Base-by-base conservation (phyloP, 352 stramenopile genomes). In the Globisporangium canariense region DNA sequence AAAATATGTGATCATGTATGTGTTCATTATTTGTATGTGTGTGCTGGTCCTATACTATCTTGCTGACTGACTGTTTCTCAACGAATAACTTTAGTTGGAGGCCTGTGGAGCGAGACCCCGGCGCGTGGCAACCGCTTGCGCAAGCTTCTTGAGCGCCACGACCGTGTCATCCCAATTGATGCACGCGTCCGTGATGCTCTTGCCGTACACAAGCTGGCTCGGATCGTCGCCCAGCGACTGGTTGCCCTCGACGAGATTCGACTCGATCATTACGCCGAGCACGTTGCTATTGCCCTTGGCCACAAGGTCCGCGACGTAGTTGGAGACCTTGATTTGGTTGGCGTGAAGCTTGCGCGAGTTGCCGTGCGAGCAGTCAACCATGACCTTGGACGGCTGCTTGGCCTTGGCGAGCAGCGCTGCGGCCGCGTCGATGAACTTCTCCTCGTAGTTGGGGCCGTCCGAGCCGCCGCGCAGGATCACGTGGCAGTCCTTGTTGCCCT, bases 311-410 rank as follows among this genome's bases (percentile, higher is more conserved):
- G 80, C 78, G 18, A 96, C 34, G 73, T 94, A 89, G 49, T 65
- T 75, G 18, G 81, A 70, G 34, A 96, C 88, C 62, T 91, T 89
- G 49, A 84, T 69, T 67, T 96, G 88, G 75, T 96, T 96, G 32
- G 74, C 64, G 73, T 94, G 87, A 52, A 86, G 62, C 78, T 96
- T 97, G 70, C 78, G 81, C 68, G 85, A 94, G 81, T 97, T 97
- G 68, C 89, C 88, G 72, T 97, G 89, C 71, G 85, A 94, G 78
- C 87, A 97, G 81, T 97, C 89, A 32, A 97, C 75, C 89, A 97
- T 97, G 51, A 97, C 68, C 66, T 94, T 93, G 71, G 91, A 77
- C 60, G 79, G 66, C 47, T 93, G 47, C 36, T 92, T 91, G 18
- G 86, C 74, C 78, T 94, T 95, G 69, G 88, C 53, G 83, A 94